Evolutionary conservation across 208 protist genomes (phyloP).

Genomic region (Crithidia fasciculata): DNA sequence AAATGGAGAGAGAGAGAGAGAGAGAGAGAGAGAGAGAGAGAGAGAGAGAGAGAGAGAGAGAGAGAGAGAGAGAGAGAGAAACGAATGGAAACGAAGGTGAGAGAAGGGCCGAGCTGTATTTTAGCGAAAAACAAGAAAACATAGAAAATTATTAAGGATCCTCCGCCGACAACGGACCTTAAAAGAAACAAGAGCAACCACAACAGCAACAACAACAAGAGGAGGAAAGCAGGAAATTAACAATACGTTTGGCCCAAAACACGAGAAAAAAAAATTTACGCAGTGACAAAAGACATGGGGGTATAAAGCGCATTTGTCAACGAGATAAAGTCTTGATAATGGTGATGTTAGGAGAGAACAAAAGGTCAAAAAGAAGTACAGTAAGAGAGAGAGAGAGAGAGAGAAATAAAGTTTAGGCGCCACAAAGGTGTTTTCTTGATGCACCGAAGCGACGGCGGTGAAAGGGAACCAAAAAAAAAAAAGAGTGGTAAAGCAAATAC

Average conservation of each 20-base stretch:
- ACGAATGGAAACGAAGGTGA: background rate
- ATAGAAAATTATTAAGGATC: background rate
- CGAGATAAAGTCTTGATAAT: too few relatives aligned
- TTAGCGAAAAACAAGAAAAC: constrained; percentile 1
- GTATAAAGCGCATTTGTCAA: too few relatives aligned
- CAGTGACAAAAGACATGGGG: background rate
- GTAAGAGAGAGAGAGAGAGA: constrained; percentile 20
- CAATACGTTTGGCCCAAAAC: background rate
- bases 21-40: too few relatives aligned
- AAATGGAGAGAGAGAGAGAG: background rate
- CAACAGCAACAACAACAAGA: background rate
- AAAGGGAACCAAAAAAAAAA: constrained; percentile 22
- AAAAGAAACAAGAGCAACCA: background rate
- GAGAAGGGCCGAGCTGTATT: too few relatives aligned
- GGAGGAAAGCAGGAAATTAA: background rate
- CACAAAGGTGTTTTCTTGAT: background rate
- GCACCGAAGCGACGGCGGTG: background rate
- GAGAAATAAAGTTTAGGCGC: constrained; percentile 1
- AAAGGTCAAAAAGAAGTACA: constrained; percentile 32
- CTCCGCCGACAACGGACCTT: too few relatives aligned
- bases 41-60: too few relatives aligned
- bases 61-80: too few relatives aligned
- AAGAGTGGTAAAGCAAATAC: constrained; percentile 5
- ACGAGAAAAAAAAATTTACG: constrained; percentile 6
- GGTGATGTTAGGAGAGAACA: constrained; percentile 6